Evolutionary conservation across 805 yeast genomes (phyloP), one percentile per base, ranked within the genome.

Genomic region (Ogataea kodamae): DNA sequence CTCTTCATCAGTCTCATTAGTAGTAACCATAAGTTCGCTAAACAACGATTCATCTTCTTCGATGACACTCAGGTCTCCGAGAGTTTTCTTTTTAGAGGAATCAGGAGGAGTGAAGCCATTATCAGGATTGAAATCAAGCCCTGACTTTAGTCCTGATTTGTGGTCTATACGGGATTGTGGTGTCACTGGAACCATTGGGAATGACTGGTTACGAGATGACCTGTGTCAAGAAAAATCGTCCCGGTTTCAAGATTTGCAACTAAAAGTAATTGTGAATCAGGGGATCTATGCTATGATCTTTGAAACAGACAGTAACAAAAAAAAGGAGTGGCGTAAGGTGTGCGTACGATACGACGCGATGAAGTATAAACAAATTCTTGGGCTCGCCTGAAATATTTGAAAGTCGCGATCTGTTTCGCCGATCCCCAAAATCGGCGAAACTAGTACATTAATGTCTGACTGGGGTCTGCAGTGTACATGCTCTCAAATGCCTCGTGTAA

Each of bases 291-390:
- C 13, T 18, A 5, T 12, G 15, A 24, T 30, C 38, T 27, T 25
- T 33, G 42, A 38, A 38, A 38, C 42, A 38, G 18, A 22, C 18
- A 10, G 20, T 18, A 30, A 33, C 21, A 20, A 25, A 23, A 31
- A 37, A 28, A 25, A 39, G 46, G 46, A 36, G 46, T 39, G 46
- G 46, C 33, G 35, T 42, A 33, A 39, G 49, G 49, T 27, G 40
- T 41, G 43, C 36, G 34, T 33, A 9, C 14, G 19, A 21, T 14
- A 10, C 22, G 15, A 33, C 37, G 37, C 37, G 37, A n/a, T 23
- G 15, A 5, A 14, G 19, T 3, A 23, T 28, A 33, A 23, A 33
- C 27, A 33, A 33, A 27, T 22, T n/a, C n/a, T n/a, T n/a, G n/a
- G n/a, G n/a, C n/a, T n/a, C n/a, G n/a, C n/a, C n/a, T n/a, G n/a